Conservation (phyloP, 192 early-diverging fungal species). For the Dissophora ornata region DNA sequence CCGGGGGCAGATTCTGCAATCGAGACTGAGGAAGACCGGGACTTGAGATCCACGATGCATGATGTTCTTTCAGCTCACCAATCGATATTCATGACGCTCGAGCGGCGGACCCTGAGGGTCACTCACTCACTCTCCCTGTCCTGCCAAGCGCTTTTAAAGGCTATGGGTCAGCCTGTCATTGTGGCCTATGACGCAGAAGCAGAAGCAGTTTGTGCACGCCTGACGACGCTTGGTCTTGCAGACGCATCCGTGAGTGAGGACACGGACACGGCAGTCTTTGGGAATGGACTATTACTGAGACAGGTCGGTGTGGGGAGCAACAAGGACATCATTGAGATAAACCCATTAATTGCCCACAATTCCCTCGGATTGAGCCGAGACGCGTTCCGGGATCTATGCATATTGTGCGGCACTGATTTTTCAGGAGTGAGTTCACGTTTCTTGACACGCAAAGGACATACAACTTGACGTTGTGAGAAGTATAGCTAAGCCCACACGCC, state of each 20-base stretch:
- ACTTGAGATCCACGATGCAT: conserved; percentile 16
- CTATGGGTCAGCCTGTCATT: conserved; percentile 65
- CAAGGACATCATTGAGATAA: conserved; percentile 59
- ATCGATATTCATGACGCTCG: conserved; percentile 40
- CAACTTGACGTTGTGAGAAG: too few species aligned
- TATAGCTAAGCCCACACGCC: too few species aligned
- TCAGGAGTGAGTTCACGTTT: conserved; percentile 44
- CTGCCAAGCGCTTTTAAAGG: conserved; percentile 58
- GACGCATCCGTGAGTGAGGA: conserved; percentile 76
- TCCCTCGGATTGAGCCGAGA: conserved; percentile 62
- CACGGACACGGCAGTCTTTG: conserved; percentile 66
- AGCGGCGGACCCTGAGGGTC: conserved; percentile 64
- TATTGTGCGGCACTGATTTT: conserved; percentile 84
- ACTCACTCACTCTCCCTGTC: conserved; percentile 58
- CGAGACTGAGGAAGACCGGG: conserved; percentile 6
- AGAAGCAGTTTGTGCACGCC: conserved; percentile 73
- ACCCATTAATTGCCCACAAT: conserved; percentile 56
- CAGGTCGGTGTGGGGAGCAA: conserved; percentile 45
- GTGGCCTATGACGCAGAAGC: conserved; percentile 64
- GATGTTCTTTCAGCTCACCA: conserved; percentile 29
- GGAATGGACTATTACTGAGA: conserved; percentile 60
- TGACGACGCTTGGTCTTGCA: conserved; percentile 59
- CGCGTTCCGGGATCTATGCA: conserved; percentile 77
- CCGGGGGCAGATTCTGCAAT: too few species aligned
- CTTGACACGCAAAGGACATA: not conserved